Evolutionary conservation across 208 protist genomes (phyloP), one percentile per base, ranked within the genome.

Genomic region (Leishmania gerbilli): DNA sequence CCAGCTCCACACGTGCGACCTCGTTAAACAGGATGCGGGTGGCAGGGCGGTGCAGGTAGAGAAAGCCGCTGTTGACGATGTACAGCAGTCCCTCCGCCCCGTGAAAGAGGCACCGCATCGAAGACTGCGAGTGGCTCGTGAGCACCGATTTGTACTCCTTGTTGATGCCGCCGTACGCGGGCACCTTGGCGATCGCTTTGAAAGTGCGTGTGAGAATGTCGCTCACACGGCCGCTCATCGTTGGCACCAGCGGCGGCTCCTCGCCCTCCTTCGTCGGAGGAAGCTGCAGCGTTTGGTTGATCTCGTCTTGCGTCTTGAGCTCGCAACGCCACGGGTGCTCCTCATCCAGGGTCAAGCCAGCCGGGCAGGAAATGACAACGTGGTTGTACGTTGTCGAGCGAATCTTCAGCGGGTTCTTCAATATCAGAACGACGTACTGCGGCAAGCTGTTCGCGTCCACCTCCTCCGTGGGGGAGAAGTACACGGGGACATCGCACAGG

Each of bases 11-110:
- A 3, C 79, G 81, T 31, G 71, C 79, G 1, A 97, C 84, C 64
- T 93, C 88, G 7, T 76, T 79, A 76, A 89, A 95, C 45, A 79
- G 64, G 17, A 94, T 86, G 27, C 87, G 83, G 7, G 91, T 93
- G 31, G 92, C 92, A 13, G 95, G 95, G 68, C 93, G 93, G 83
- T 95, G 92, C 60, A 97, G 82, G 68, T 93, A 97, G 13, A 97
- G 89, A 31, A 97, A 84, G 42, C 90, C 90, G 34, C 89, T 91
- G 65, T 89, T 89, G 21, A 96, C 78, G 34, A 97, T 82, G 72
- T 94, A 97, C 31, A 97, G 82, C 58, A 95, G 80, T 1, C 95
- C 95, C 71, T 97, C 92, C 19, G 87, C 71, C 53, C 89, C 91
- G 47, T 91, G 89, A 78, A 93, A 92, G 49, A 95, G 75, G 85